Evolutionary conservation across 495 filamentous ascomycete genomes (phyloP).

Genomic region (Neurospora terricola): DNA sequence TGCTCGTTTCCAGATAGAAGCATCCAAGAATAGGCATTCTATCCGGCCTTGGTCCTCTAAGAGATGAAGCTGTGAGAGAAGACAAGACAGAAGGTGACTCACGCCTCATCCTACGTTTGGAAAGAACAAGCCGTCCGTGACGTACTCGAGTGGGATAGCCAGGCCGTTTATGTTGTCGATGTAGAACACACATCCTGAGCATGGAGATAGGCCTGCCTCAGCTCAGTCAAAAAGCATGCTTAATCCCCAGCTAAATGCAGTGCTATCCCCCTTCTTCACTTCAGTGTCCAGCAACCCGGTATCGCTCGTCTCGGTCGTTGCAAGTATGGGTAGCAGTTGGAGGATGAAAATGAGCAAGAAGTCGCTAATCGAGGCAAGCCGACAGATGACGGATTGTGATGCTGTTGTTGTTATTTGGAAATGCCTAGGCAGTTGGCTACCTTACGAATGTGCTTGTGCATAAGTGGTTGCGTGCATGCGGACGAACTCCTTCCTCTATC

Average conservation of each 20-base stretch:
- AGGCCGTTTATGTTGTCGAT: not conserved
- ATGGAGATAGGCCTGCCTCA: not conserved
- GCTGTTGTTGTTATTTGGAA: not conserved
- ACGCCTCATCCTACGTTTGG: not conserved
- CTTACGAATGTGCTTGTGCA: too few relatives aligned
- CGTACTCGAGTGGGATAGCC: not conserved
- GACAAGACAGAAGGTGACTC: not conserved
- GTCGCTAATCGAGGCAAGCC: not conserved
- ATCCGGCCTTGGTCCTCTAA: too few relatives aligned
- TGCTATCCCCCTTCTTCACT: not conserved
- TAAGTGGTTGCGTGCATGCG: too few relatives aligned
- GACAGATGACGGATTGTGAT: not conserved
- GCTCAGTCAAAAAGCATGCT: not conserved
- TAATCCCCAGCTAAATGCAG: not conserved
- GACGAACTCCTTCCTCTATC: not conserved
- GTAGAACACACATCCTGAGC: not conserved
- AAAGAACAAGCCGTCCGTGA: not conserved
- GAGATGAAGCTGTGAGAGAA: not conserved
- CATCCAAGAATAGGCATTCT: too few relatives aligned
- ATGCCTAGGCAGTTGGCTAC: too few relatives aligned
- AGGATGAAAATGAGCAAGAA: not conserved
- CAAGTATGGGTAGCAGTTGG: not conserved
- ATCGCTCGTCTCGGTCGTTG: not conserved
- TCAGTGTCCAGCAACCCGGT: not conserved
- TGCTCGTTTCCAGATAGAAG: too few relatives aligned